Conservation (phyloP, 2,329 filamentous ascomycete genomes). For the Zymoseptoria passerinii region DNA sequence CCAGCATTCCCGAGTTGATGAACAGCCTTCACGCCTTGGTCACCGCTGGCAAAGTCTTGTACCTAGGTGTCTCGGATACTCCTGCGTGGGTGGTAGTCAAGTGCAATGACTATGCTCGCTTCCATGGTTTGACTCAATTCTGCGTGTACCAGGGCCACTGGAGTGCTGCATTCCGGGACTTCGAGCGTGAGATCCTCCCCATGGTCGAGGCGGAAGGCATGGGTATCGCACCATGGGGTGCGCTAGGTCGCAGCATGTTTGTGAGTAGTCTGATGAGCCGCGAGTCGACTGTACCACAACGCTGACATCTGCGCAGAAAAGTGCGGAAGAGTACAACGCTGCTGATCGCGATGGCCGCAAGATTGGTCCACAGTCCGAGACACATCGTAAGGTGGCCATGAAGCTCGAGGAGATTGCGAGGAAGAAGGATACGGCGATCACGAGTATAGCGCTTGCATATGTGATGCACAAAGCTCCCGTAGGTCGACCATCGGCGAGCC, state of each 20-base stretch:
- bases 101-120: conserved; percentile 48
- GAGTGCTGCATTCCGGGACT: conserved; percentile 28
- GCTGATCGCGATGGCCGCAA: conserved; percentile 31
- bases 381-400: conserved; percentile 45
- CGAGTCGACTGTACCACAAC: background rate
- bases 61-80: conserved; percentile 59
- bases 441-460: conserved; percentile 45
- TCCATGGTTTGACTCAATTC: conserved; percentile 46
- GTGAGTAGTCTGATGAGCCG: background rate
- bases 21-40: conserved; percentile 57
- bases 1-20: conserved; percentile 57
- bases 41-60: conserved; percentile 53
- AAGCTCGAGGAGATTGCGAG: conserved; percentile 54
- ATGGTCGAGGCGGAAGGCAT: conserved; percentile 45
- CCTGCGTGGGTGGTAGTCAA: conserved; percentile 51
- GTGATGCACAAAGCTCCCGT: conserved; percentile 17
- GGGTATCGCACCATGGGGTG: conserved; percentile 50
- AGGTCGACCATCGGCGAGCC: background rate
- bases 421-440: conserved; percentile 49
- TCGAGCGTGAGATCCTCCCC: conserved; percentile 42
- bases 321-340: conserved; percentile 25
- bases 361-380: conserved; percentile 16
- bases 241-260: conserved; percentile 25
- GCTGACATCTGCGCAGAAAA: background rate
- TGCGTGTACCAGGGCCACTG: conserved; percentile 33